Conservation (phyloP, 1,139 yeast species). For the Kluyveromyces marxianus region DNA sequence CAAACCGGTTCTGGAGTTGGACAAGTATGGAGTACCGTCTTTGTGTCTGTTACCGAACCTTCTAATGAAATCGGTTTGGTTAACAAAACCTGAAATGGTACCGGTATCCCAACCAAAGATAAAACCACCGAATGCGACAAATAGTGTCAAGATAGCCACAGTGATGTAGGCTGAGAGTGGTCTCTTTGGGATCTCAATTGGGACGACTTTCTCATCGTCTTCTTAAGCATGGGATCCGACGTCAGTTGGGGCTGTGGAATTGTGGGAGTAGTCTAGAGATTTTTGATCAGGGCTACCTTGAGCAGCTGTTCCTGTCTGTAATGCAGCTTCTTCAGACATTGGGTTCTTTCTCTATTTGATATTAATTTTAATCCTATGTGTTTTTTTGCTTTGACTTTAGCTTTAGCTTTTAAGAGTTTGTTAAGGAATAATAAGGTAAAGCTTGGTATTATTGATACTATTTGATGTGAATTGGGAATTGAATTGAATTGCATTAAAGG, state of each 20-base stretch:
- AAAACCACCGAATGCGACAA: constrained; percentile 59
- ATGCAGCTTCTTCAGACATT: not conserved
- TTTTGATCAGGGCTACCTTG: not conserved
- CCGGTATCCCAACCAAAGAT: constrained; percentile 73
- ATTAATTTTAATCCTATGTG: not conserved
- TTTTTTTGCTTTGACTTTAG: no score
- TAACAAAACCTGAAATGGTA: constrained; percentile 67
- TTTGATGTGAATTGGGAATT: no score
- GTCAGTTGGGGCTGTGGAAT: constrained; percentile 18
- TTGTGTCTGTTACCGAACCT: no score
- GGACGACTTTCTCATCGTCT: constrained; percentile 8
- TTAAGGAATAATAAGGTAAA: no score
- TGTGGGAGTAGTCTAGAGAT: constrained; percentile 14
- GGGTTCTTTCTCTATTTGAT: not conserved
- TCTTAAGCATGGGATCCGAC: constrained; percentile 15
- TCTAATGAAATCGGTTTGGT: constrained; percentile 52
- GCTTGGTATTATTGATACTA: no score
- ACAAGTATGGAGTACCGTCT: constrained; percentile 35
- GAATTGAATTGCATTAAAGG: no score
- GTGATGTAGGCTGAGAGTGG: constrained; percentile 44
- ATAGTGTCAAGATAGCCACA: constrained; percentile 34
- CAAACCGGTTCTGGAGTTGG: constrained; percentile 51
- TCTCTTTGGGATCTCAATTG: constrained; percentile 33
- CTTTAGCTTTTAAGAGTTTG: not conserved
- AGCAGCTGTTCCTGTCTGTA: not conserved